Evolutionary conservation across 495 filamentous ascomycete species (phyloP), one percentile per base, ranked within the genome.

Genomic region (Glonium stellatum): DNA sequence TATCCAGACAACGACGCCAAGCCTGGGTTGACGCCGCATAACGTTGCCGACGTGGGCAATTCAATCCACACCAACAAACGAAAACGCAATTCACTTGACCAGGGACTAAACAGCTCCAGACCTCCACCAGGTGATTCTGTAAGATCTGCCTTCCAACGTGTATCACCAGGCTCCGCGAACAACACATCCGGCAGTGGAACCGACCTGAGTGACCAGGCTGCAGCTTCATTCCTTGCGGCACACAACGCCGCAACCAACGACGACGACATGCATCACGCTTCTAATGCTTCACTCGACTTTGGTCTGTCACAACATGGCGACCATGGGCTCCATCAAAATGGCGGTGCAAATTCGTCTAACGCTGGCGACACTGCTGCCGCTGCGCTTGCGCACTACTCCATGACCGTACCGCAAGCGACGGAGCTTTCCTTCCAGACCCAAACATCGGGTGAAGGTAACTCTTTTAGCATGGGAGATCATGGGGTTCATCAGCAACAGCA

Each of bases 341-440:
- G 70, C 36, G 58, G 62, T 44, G 53, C 61, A 15, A 61, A 49
- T 37, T 49, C 53, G 25, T 56, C 61, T 0, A 66, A 59, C 47
- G 81, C 84, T 3, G 72, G 66, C 55, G 73, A 75, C n/a, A 86
- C 81, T 51, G 87, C 86, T 31, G 84, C 85, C 22, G 85, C 86
- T 18, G 87, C 86, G n/a, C 81, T 86, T 27, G 76, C 84, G 31
- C 84, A 83, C 52, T 86, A 85, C 19, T 80, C 80, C 18, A 80
- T 90, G 66, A 87, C 84, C 54, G 80, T 89, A 8, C 87, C 87
- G 3, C 85, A 84, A 66, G 73, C 83, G 4, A 90, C 87, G 0
- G 85, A 88, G 62, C 79, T 87, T 58, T 81, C 84, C 0, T 90
- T 90, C 66, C 79, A 57, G 67, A 67, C 55, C 66, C 68, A 69